These are phyloP conservation scores for Diaporthe citrichinensis DNA, from an alignment of 2,329 filamentous ascomycete genomes.

Conservation along the genomic window DNA sequence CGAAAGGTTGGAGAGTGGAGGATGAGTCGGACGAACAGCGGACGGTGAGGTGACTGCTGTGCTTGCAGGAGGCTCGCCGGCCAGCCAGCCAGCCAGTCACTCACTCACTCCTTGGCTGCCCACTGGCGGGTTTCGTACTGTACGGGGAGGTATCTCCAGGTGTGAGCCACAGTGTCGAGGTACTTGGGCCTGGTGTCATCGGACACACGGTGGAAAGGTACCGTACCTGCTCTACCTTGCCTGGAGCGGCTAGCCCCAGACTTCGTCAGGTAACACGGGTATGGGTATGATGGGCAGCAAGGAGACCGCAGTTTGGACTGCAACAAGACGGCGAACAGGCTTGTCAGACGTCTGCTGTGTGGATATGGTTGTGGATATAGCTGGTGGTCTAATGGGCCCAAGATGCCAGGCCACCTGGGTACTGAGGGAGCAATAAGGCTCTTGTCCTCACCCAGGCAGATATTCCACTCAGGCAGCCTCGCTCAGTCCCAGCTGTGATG, in stretches of 20 bases:
- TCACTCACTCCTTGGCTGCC: constrained; percentile 8
- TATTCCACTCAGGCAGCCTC: constrained; percentile 9
- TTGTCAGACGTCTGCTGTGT: neutral
- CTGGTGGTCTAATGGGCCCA: neutral
- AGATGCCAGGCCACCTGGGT: neutral
- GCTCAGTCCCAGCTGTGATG: neutral
- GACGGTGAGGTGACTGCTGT: constrained; percentile 34
- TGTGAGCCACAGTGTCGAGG: neutral
- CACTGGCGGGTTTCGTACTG: constrained; percentile 11
- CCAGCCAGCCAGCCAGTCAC: neutral
- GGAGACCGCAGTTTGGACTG: constrained; percentile 7
- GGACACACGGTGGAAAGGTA: neutral
- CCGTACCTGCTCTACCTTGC: constrained; percentile 8
- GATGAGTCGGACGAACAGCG: constrained; percentile 37
- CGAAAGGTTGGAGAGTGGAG: constrained; percentile 28
- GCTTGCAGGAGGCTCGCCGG: constrained; percentile 9
- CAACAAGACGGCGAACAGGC: constrained; percentile 9
- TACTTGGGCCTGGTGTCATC: constrained; percentile 19
- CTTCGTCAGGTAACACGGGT: constrained; percentile 17
- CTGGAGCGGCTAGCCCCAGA: constrained; percentile 21
- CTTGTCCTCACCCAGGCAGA: neutral
- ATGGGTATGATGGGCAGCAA: constrained; percentile 15
- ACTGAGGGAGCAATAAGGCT: neutral
- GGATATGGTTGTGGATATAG: constrained; percentile 14
- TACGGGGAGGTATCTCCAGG: constrained; percentile 15